Base-by-base conservation (phyloP, 768 basidiomycete species). In the Boletus sensibilis region DNA sequence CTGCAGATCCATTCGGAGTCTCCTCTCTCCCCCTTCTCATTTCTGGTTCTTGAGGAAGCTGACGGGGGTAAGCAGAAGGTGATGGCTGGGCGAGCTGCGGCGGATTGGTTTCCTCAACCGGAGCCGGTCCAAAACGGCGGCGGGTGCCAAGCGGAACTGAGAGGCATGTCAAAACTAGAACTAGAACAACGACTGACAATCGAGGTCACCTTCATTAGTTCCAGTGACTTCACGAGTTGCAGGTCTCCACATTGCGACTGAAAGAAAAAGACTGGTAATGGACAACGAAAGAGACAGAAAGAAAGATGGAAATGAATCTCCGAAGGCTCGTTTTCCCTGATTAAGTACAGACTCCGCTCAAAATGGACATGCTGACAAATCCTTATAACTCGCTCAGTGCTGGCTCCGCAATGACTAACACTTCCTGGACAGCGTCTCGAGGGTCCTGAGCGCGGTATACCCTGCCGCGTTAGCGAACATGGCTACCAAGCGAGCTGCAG, bases 81-180 rank as follows among this genome's bases (percentile, higher is more conserved):
- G 91, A 91, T 7, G 92, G 90, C 62, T 93, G 90, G 11, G 90
- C 90, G 50, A 92, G 84, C 65, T 92, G 90, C 61, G 92, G 91
- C 27, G 91, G 88, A 20, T 85, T 84, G 27, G 74, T 77, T 68
- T 94, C 93, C 69, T 95, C 94, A 38, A 83, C 77, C 5, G 91
- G 88, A 29, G 88, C 87, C 45, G 92, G 89, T 50, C 94, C 94
- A 75, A 97, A 97, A 53, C 94, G 88, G 68, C 94, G 90, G 68
- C 90, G 88, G 65, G 85, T 82, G 49, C 91, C 92, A 56, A 97
- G 83, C 1, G 94, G 94, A 64, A 85, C 88, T 86, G 60, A 60
- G 62, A 44, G 53, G 50, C 12, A 65, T 56, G 58, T 67, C n/a
- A 59, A 34, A 56, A 58, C 41, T 33, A 20, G 20, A n/a, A 40